phyloP scores from a whole-genome alignment of 139 green algal genomes.

The Zygnema cylindricum region DNA sequence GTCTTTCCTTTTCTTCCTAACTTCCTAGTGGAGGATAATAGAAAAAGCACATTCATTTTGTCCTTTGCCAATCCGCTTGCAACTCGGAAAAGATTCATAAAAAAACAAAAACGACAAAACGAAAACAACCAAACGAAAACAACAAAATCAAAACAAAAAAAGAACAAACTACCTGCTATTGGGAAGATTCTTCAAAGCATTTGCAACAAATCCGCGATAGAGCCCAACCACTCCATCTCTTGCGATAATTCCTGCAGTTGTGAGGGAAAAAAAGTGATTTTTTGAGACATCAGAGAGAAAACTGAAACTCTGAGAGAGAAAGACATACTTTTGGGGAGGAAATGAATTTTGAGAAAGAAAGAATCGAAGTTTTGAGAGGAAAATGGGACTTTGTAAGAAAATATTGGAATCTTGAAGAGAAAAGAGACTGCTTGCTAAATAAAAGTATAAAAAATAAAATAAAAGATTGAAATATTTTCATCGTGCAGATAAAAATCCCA shows the following conservation, averaged over 20 bases:
- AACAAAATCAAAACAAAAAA: neutral
- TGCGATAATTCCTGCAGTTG: constrained; percentile 56
- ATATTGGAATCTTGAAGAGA: too few species aligned
- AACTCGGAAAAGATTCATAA: neutral
- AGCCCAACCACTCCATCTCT: constrained; percentile 61
- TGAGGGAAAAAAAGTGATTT: neutral
- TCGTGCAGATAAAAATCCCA: too few species aligned
- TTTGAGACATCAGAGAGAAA: neutral
- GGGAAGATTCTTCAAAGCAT: constrained; percentile 64
- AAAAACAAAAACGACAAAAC: neutral
- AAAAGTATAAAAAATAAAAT: too few species aligned
- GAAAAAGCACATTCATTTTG: neutral
- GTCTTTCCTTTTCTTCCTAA: neutral
- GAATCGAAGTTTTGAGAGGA: too few species aligned
- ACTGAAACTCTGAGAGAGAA: neutral
- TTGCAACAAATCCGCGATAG: constrained; percentile 66
- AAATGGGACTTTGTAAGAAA: too few species aligned
- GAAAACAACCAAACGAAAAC: neutral
- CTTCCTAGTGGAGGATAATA: neutral
- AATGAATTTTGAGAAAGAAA: constrained; percentile 12
- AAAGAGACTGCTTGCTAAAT: too few species aligned
- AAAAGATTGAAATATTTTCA: too few species aligned
- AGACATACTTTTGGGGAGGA: too few species aligned
- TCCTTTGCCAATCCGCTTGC: neutral
- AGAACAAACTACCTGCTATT: constrained; percentile 58